phyloP scores from a whole-genome alignment of 73 alveolate genomes.

The Breviolum minutum region DNA sequence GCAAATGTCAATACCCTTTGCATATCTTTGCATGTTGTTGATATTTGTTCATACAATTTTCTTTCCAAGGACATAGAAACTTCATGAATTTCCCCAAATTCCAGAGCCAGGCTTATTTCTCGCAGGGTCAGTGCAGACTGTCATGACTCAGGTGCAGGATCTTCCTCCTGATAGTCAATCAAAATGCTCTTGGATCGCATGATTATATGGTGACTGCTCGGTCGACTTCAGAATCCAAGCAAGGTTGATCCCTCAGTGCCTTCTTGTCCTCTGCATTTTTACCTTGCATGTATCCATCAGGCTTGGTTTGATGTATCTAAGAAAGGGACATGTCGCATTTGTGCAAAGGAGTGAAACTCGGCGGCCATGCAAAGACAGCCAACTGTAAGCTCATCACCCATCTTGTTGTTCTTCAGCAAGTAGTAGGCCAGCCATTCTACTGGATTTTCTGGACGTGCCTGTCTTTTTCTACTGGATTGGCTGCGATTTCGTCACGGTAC shows the following conservation, averaged over 20 bases:
- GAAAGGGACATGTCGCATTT: neutral
- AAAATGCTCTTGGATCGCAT: too few relatives aligned
- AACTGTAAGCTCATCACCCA: neutral
- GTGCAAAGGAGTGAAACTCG: neutral
- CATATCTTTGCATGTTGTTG: too few relatives aligned
- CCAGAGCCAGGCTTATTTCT: neutral
- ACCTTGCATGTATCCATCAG: neutral
- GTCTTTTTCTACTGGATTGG: neutral
- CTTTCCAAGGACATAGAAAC: too few relatives aligned
- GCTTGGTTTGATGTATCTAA: neutral
- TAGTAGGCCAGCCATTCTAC: constrained; percentile 92
- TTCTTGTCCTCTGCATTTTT: constrained; percentile 73
- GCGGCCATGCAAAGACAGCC: neutral
- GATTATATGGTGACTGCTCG: too few relatives aligned
- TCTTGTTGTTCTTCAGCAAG: constrained; percentile 84
- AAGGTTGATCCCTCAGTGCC: neutral
- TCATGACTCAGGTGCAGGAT: constrained; percentile 48
- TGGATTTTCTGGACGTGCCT: constrained; percentile 90
- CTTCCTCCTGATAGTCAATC: neutral
- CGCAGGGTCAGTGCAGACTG: constrained; percentile 3
- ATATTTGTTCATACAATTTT: too few relatives aligned
- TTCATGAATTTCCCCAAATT: too few relatives aligned
- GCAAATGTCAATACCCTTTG: too few relatives aligned
- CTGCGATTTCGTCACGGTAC: neutral
- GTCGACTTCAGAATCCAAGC: too few relatives aligned